Percentiles rank a stretch among this genome's conserved stretches.
Evolutionary conservation across 148 eudicot species (phyloP).

Genomic region (Rhododendron vialii): DNA sequence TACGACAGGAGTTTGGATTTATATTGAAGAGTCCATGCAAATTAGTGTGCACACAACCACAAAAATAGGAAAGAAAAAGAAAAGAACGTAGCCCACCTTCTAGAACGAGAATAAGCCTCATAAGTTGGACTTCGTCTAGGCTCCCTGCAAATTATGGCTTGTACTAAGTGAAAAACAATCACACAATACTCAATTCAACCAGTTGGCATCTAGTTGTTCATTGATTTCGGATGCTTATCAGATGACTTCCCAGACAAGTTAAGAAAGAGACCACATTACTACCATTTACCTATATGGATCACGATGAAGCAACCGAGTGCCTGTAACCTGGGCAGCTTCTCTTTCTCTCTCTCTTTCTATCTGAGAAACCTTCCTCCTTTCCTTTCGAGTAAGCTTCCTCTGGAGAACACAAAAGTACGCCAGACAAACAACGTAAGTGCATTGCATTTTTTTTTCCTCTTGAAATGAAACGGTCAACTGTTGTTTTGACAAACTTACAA

Average conservation of each 20-base stretch:
- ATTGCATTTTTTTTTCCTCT: neutral
- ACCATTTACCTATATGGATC: constrained; percentile 75
- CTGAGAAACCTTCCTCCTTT: constrained; percentile 92
- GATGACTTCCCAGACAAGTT: neutral
- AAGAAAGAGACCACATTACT: neutral
- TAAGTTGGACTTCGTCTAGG: constrained; percentile 93
- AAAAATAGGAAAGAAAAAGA: neutral
- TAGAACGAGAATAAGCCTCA: constrained; percentile 84
- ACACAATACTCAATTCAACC: neutral
- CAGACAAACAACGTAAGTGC: neutral
- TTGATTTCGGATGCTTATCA: neutral
- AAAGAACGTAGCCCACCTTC: constrained; percentile 43
- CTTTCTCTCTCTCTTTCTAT: constrained; percentile 86
- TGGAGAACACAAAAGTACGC: constrained; percentile 22
- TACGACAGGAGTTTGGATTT: neutral
- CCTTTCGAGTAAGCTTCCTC: constrained; percentile 94
- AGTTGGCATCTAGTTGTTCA: constrained; percentile 1
- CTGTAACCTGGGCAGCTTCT: constrained; percentile 61
- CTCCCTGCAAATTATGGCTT: constrained; percentile 51
- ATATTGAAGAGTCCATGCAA: neutral
- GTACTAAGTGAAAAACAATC: neutral
- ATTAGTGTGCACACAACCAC: neutral
- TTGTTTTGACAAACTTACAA: constrained; percentile 48
- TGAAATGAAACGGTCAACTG: constrained; percentile 1
- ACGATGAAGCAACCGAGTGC: constrained; percentile 48